Conservation (phyloP, 2,329 filamentous ascomycete species). For the Claviceps sorghi region DNA sequence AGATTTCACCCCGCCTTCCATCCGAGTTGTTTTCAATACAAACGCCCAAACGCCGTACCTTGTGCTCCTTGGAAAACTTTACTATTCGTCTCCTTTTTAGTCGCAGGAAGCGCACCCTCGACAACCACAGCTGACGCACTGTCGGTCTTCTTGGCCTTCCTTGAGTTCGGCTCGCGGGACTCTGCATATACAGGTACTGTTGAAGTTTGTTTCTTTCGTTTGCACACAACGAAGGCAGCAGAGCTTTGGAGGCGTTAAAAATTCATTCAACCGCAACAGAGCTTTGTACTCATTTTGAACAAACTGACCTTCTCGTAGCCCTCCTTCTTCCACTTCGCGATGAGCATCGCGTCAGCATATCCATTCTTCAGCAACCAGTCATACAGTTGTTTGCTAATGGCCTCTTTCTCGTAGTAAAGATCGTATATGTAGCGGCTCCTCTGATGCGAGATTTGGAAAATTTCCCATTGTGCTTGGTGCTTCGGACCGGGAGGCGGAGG, state of each 20-base stretch:
- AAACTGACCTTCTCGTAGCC: constrained; percentile 81
- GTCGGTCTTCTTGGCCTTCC: constrained; percentile 65
- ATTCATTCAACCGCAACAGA: constrained; percentile 4
- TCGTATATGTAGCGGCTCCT: constrained; percentile 90
- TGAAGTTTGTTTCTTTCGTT: constrained; percentile 99
- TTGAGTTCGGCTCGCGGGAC: constrained; percentile 83
- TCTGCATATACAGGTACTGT: constrained; percentile 90
- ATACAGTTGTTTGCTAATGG: constrained; percentile 81
- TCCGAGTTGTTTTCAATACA: neutral
- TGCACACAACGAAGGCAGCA: constrained; percentile 94
- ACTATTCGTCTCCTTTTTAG: constrained; percentile 24
- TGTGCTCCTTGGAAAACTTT: neutral
- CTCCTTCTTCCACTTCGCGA: constrained; percentile 99
- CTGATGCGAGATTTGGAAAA: constrained; percentile 94
- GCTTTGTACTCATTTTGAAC: neutral
- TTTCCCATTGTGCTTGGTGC: constrained; percentile 88
- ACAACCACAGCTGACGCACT: constrained; percentile 93
- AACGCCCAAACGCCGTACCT: constrained; percentile 8
- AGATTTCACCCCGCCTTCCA: neutral
- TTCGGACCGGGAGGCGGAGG: constrained; percentile 65
- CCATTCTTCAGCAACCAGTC: constrained; percentile 95
- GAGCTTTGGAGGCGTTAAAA: constrained; percentile 35
- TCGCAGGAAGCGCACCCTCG: constrained; percentile 79
- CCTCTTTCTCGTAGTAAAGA: constrained; percentile 94
- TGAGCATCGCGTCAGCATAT: constrained; percentile 87